Conservation (phyloP, 345 rosid species). For the Citrus mangshanensis region DNA sequence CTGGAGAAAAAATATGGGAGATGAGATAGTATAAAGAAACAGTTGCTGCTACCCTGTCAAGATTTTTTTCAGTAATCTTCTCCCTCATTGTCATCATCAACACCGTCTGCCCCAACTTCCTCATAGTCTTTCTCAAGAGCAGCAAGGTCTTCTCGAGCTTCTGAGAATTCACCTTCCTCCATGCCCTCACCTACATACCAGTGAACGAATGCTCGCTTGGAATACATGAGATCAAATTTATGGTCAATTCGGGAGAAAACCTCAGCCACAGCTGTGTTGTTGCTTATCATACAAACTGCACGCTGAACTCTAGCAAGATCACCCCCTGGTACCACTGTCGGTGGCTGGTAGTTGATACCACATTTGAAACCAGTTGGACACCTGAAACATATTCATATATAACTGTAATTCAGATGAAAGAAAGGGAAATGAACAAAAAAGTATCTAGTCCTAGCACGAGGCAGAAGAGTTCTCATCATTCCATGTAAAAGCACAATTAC, state of each 20-base stretch:
- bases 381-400: conserved; percentile 33
- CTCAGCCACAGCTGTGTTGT: conserved; percentile 81
- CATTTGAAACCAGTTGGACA: conserved; percentile 90
- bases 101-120: conserved; percentile 81
- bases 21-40: conserved; percentile 8
- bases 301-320: conserved; percentile 81
- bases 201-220: conserved; percentile 82
- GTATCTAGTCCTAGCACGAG: not conserved
- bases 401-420: not conserved
- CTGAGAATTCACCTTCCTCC: conserved; percentile 93
- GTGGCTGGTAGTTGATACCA: conserved; percentile 81
- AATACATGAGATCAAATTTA: conserved; percentile 84
- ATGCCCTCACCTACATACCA: conserved; percentile 95
- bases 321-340: conserved; percentile 74
- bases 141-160: conserved; percentile 88
- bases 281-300: conserved; percentile 89
- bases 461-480: not conserved
- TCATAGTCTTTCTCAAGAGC: conserved; percentile 85
- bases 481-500: not conserved
- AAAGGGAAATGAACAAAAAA: not conserved
- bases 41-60: conserved; percentile 5
- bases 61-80: conserved; percentile 44
- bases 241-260: conserved; percentile 71
- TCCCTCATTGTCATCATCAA: conserved; percentile 47
- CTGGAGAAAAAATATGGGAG: conserved; percentile 8